Evolutionary conservation across 2,329 filamentous ascomycete species (phyloP).

Genomic region (Epichloe uncinata): DNA sequence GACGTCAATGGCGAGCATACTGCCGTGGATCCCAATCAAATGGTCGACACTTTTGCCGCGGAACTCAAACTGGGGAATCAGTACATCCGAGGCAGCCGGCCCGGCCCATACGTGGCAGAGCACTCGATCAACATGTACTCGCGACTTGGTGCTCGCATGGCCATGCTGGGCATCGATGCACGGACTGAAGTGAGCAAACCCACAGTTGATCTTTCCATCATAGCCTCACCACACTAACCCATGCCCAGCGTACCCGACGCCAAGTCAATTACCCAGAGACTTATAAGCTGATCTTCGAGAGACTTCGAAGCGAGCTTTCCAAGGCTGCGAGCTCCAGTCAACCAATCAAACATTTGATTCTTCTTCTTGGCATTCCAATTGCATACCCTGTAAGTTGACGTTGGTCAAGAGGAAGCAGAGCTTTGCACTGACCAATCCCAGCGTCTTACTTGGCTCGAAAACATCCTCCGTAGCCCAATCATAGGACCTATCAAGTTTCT

Average conservation of each 20-base stretch:
- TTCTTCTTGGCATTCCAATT: constrained; percentile 77
- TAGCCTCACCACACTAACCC: not conserved
- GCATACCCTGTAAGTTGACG: constrained; percentile 53
- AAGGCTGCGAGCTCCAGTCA: constrained; percentile 53
- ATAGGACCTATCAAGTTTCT: constrained; percentile 82
- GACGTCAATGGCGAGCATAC: constrained; percentile 23
- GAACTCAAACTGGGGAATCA: constrained; percentile 44
- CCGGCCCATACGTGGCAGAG: constrained; percentile 82
- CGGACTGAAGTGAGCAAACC: constrained; percentile 56
- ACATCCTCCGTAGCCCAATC: constrained; percentile 72
- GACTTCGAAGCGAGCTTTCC: constrained; percentile 59
- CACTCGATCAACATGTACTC: constrained; percentile 79
- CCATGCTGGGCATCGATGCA: constrained; percentile 81
- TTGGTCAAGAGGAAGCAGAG: constrained; percentile 12
- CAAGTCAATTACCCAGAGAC: constrained; percentile 92
- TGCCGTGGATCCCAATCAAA: constrained; percentile 55
- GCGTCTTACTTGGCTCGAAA: constrained; percentile 93
- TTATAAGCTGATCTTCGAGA: constrained; percentile 70
- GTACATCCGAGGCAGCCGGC: constrained; percentile 65
- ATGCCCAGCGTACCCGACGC: constrained; percentile 60
- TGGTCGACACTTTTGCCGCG: constrained; percentile 61
- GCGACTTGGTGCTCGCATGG: constrained; percentile 67
- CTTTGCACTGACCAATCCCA: constrained; percentile 16
- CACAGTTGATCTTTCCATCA: not conserved
- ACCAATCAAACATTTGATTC: constrained; percentile 76